phyloP scores from a whole-genome alignment of 495 filamentous ascomycete species.

The Neurospora sp. region DNA sequence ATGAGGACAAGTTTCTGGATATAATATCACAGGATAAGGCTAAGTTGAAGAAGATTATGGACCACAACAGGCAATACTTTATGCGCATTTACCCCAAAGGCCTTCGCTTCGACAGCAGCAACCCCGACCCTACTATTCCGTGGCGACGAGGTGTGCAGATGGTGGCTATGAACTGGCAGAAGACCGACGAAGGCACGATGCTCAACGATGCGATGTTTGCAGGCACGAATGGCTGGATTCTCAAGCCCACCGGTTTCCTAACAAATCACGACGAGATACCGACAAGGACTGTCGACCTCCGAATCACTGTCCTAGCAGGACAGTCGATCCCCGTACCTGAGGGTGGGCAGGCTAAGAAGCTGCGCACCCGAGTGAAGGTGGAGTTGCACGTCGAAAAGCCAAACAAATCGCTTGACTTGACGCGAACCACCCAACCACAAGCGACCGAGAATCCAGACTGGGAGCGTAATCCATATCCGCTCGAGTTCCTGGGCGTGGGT shows the following conservation, averaged over 20 bases:
- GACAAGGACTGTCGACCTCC: conserved; percentile 26
- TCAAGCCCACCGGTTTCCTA: conserved; percentile 59
- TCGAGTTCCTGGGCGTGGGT: conserved; percentile 31
- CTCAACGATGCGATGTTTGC: conserved; percentile 88
- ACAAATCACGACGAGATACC: conserved; percentile 13
- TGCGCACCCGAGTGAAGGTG: conserved; percentile 51
- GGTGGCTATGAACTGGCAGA: conserved; percentile 93
- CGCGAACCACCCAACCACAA: conserved; percentile 20
- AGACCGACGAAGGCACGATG: conserved; percentile 85
- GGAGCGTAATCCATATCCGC: conserved; percentile 13
- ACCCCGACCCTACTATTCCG: conserved; percentile 71
- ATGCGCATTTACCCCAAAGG: conserved; percentile 89
- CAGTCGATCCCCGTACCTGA: conserved; percentile 31
- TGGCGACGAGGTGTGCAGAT: conserved; percentile 88
- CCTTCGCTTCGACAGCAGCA: conserved; percentile 69
- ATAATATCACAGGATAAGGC: conserved; percentile 34
- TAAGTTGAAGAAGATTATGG: conserved; percentile 47
- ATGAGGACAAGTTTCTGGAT: conserved; percentile 60
- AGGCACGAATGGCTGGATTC: conserved; percentile 71
- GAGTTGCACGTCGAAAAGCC: conserved; percentile 68
- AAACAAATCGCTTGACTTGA: conserved; percentile 25
- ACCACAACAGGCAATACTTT: conserved; percentile 71
- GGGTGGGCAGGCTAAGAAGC: conserved; percentile 14
- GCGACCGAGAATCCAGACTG: conserved; percentile 35
- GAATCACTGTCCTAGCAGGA: conserved; percentile 35